A percentile compares a stretch with the other conserved stretches of the same genome.
phyloP scores from a whole-genome alignment of 495 filamentous ascomycete species.

The Lasiosphaeria ovina region DNA sequence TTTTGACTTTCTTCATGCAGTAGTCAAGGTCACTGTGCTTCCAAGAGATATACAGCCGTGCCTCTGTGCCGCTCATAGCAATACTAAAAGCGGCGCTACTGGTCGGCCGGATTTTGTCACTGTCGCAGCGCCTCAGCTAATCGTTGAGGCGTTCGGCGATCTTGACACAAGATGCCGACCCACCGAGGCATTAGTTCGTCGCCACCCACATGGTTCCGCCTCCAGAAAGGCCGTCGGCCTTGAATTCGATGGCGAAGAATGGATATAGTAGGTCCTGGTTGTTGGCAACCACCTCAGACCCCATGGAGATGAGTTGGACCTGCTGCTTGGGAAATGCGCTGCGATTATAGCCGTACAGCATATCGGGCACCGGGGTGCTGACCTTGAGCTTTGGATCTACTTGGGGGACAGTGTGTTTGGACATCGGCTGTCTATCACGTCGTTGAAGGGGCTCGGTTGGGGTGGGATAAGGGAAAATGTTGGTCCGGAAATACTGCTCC shows the following conservation, averaged over 20 bases:
- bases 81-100: constrained; percentile 33
- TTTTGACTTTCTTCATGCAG: constrained; percentile 25
- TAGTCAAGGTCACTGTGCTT: constrained; percentile 21
- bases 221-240: constrained; percentile 15
- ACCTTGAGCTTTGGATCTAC: too few species aligned
- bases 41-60: constrained; percentile 25
- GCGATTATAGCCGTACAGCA: too few species aligned
- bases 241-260: constrained; percentile 34
- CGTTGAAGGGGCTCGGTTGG: too few species aligned
- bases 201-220: constrained; percentile 27
- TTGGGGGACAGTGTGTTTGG: too few species aligned
- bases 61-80: constrained; percentile 32
- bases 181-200: constrained; percentile 31
- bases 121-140: constrained; percentile 21
- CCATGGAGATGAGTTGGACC: constrained; percentile 20
- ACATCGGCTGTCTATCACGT: too few species aligned
- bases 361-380: too few species aligned
- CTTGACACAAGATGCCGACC: constrained; percentile 16
- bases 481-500: too few species aligned
- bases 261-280: constrained; percentile 23
- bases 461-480: too few species aligned
- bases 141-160: constrained; percentile 29
- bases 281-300: constrained; percentile 20
- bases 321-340: neutral
- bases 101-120: constrained; percentile 18